Evolutionary conservation across 768 basidiomycete genomes (phyloP).

Genomic region (Guyanaporus albipodus): DNA sequence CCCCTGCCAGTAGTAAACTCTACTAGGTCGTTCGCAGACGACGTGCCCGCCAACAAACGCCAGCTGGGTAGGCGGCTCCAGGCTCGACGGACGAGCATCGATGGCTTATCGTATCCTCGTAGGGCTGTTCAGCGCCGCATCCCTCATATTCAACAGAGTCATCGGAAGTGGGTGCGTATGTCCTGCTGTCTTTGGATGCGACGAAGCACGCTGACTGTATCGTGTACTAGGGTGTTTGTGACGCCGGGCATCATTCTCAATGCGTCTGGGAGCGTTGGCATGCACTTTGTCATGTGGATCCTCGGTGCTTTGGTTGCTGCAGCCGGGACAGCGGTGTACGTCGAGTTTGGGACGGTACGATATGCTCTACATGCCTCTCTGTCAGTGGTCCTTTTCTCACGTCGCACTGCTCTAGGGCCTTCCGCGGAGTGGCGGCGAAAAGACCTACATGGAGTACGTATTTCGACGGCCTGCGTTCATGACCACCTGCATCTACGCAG

Average conservation of each 20-base stretch:
- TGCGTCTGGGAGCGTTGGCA: constrained; percentile 66
- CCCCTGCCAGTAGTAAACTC: constrained; percentile 3
- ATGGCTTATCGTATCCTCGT: neutral
- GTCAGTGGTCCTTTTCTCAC: neutral
- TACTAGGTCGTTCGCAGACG: constrained; percentile 31
- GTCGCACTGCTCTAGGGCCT: constrained; percentile 43
- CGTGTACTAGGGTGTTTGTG: constrained; percentile 55
- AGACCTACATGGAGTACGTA: constrained; percentile 72
- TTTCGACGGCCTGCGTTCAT: constrained; percentile 60
- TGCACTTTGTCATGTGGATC: constrained; percentile 67
- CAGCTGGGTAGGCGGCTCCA: constrained; percentile 52
- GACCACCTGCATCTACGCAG: constrained; percentile 53
- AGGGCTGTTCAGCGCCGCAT: constrained; percentile 46
- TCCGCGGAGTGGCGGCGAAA: constrained; percentile 70
- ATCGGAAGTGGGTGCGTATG: constrained; percentile 63
- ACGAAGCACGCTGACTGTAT: constrained; percentile 2
- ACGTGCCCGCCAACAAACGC: constrained; percentile 46
- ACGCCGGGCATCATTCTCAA: constrained; percentile 65
- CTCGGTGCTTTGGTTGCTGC: constrained; percentile 61
- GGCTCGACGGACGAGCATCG: neutral
- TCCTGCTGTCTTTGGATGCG: neutral
- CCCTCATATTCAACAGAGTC: constrained; percentile 72
- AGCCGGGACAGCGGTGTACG: constrained; percentile 64
- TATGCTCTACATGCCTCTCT: neutral
- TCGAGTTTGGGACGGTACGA: constrained; percentile 70